Evolutionary conservation across 257 asterid genomes (phyloP).

Genomic region (Przewalskia tangutica): DNA sequence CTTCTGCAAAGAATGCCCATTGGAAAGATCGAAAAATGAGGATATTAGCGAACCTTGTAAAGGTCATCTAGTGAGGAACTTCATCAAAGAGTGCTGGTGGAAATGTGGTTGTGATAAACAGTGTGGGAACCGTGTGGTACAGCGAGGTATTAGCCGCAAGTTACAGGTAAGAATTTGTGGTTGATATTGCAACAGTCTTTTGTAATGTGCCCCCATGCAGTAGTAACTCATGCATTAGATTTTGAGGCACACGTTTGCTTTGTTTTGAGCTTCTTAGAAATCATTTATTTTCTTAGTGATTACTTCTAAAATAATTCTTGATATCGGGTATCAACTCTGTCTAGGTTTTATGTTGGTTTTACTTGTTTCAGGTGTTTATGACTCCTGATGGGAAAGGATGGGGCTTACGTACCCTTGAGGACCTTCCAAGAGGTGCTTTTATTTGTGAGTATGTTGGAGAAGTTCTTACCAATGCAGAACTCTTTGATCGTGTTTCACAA

Average conservation of each 20-base stretch:
- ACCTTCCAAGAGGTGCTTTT: conserved; percentile 89
- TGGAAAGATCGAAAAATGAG: conserved; percentile 61
- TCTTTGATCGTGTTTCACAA: conserved; percentile 21
- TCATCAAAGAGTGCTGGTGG: conserved; percentile 92
- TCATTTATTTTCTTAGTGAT: neutral
- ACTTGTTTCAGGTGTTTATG: conserved; percentile 64
- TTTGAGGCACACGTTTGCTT: neutral
- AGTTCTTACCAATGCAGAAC: conserved; percentile 32
- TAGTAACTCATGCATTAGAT: neutral
- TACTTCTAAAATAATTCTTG: neutral
- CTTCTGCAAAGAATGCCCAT: conserved; percentile 78
- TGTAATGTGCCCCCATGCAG: neutral
- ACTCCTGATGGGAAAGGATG: conserved; percentile 80
- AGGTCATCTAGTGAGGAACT: conserved; percentile 80
- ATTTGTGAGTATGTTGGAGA: conserved; percentile 56
- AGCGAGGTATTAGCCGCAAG: conserved; percentile 68
- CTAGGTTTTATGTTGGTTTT: conserved; percentile 5
- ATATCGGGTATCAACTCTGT: neutral
- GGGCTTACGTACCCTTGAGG: conserved; percentile 95
- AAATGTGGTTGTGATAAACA: conserved; percentile 76
- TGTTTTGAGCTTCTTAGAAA: neutral
- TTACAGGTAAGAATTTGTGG: conserved; percentile 51
- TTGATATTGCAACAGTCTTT: neutral
- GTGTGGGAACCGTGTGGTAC: conserved; percentile 97
- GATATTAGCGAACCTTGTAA: conserved; percentile 63